Conservation (phyloP, 176 grass and related monocot genomes). For the Oryza coarctata region DNA sequence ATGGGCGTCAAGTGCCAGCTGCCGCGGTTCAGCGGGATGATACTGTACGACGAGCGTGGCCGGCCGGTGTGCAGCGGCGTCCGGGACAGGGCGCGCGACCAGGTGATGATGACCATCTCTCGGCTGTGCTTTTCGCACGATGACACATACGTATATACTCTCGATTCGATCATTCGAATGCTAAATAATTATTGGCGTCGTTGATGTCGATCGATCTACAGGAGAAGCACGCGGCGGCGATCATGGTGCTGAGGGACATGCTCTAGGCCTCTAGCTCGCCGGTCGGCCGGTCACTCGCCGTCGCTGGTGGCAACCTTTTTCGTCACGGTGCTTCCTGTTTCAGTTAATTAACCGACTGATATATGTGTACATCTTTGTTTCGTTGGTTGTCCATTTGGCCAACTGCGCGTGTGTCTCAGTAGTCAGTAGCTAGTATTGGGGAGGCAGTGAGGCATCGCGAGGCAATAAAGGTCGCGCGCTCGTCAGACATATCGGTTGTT, state of each 20-base stretch:
- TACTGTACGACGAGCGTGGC: constrained; percentile 50
- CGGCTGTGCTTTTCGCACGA: no score
- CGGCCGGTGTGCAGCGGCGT: constrained; percentile 35
- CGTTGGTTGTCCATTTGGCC: not conserved
- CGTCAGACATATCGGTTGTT: no score
- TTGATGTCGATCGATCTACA: not conserved
- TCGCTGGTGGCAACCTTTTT: not conserved
- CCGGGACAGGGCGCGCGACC: constrained; percentile 35
- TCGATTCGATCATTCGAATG: no score
- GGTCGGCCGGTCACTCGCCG: not conserved
- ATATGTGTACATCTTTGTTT: not conserved
- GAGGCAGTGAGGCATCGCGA: not conserved
- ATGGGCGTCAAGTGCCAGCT: constrained; percentile 51
- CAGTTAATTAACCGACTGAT: not conserved
- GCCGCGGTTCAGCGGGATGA: constrained; percentile 50
- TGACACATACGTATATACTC: not conserved
- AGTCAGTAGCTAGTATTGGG: not conserved
- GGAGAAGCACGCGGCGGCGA: constrained; percentile 46
- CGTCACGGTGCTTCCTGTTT: not conserved
- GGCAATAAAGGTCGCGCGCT: not conserved
- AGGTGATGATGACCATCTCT: constrained; percentile 16
- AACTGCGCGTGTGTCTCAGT: not conserved
- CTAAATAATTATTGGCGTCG: no score
- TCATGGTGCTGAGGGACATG: constrained; percentile 37
- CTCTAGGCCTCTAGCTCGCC: not conserved